A percentile compares a stretch with the other conserved stretches of the same genome.
Conservation (phyloP, 2,329 filamentous ascomycete genomes). For the Penicillium frequentans region DNA sequence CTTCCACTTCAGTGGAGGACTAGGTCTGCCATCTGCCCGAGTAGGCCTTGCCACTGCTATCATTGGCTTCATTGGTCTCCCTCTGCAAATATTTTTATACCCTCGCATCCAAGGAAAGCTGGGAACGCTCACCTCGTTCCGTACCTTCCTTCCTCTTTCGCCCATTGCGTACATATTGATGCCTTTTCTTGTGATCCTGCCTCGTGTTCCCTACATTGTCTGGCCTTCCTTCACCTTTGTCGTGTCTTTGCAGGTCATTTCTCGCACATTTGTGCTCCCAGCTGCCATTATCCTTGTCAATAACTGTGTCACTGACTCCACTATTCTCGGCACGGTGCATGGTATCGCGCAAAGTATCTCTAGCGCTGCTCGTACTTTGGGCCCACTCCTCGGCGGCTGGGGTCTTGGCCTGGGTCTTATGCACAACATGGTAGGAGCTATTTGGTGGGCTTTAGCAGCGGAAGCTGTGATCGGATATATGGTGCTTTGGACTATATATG, state of each 20-base stretch:
- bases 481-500: conserved; percentile 61
- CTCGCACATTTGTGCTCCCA: conserved; percentile 67
- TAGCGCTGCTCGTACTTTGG: conserved; percentile 56
- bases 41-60: conserved; percentile 79
- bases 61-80: conserved; percentile 73
- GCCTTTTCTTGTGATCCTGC: conserved; percentile 70
- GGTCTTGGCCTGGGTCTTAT: conserved; percentile 55
- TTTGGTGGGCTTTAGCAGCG: conserved; percentile 59
- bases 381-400: conserved; percentile 56
- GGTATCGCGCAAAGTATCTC: conserved; percentile 59
- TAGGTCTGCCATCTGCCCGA: conserved; percentile 68
- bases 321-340: conserved; percentile 59
- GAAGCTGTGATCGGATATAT: conserved; percentile 59
- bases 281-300: conserved; percentile 61
- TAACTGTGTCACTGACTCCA: conserved; percentile 58
- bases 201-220: conserved; percentile 53
- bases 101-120: conserved; percentile 65
- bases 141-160: conserved; percentile 68
- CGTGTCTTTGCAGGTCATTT: conserved; percentile 68
- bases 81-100: conserved; percentile 70
- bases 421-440: conserved; percentile 55
- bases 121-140: conserved; percentile 68
- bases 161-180: conserved; percentile 68
- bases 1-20: conserved; percentile 68
- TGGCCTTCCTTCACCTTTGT: conserved; percentile 67